Conservation (phyloP, 1,139 yeast species). For the Pneumocystis jirovecii region DNA sequence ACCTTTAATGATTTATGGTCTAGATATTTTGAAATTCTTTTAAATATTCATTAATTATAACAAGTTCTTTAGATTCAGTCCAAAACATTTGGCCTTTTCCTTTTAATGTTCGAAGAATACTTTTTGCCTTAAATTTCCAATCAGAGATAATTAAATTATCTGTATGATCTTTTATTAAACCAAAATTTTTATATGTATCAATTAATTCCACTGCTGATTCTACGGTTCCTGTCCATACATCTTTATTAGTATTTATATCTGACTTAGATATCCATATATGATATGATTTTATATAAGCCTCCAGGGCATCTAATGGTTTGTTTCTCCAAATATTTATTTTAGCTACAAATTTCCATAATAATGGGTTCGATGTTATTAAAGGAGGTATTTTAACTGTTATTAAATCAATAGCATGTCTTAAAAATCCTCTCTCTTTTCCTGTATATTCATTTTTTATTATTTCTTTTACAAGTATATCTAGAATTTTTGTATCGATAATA, state of each 20-base stretch:
- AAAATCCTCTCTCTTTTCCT: constrained; percentile 16
- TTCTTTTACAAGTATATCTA: constrained; percentile 59
- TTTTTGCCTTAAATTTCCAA: constrained; percentile 76
- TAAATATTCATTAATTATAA: constrained; percentile 41
- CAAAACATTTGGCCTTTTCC: background rate
- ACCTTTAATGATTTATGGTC: background rate
- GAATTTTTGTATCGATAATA: constrained; percentile 58
- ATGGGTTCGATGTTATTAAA: constrained; percentile 53
- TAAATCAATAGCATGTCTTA: constrained; percentile 26
- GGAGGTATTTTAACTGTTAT: constrained; percentile 37
- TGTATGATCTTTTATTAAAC: constrained; percentile 72
- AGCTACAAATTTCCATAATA: constrained; percentile 74
- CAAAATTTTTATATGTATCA: constrained; percentile 76
- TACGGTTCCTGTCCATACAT: constrained; percentile 64
- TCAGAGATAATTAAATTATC: constrained; percentile 76
- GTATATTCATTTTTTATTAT: constrained; percentile 43
- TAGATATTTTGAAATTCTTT: constrained; percentile 22
- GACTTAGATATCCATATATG: constrained; percentile 47
- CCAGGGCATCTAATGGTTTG: constrained; percentile 77
- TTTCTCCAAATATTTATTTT: constrained; percentile 77
- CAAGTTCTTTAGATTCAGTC: background rate
- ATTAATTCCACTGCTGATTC: constrained; percentile 49
- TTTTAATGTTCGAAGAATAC: background rate
- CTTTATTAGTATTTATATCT: constrained; percentile 46
- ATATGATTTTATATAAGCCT: constrained; percentile 74